phyloP scores from a whole-genome alignment of 1,139 yeast genomes.

The Yamadazyma trypodendri region DNA sequence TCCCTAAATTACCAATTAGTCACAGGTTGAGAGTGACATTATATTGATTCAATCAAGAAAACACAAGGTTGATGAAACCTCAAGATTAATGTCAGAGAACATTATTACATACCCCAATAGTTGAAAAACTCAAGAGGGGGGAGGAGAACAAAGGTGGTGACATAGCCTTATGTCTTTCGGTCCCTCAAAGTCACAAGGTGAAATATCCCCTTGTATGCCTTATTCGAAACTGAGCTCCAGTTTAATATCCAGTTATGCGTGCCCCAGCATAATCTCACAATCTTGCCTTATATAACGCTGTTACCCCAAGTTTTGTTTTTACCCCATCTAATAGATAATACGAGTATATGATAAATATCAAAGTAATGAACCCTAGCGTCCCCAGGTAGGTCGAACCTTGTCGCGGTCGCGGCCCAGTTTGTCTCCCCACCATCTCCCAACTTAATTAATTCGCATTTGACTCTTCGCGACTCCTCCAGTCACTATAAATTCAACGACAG shows the following conservation, averaged over 20 bases:
- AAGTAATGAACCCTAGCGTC: not conserved
- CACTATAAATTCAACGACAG: conserved; percentile 1
- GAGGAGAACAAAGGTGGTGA: too few relatives aligned
- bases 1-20: conserved; percentile 84
- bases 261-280: not conserved
- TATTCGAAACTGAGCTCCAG: not conserved
- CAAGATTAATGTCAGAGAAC: not conserved
- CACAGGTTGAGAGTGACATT: conserved; percentile 74
- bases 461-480: conserved; percentile 4
- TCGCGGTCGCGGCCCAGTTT: not conserved
- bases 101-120: too few relatives aligned
- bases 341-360: conserved; percentile 1
- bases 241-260: not conserved
- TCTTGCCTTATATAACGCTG: not conserved
- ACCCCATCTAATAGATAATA: conserved; percentile 1
- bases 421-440: not conserved
- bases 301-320: not conserved
- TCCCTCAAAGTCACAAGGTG: too few relatives aligned
- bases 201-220: too few relatives aligned
- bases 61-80: not conserved
- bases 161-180: too few relatives aligned
- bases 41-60: conserved; percentile 13
- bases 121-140: too few relatives aligned
- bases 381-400: not conserved
- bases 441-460: conserved; percentile 1